phyloP scores from a whole-genome alignment of 306 rosid genomes.

The Trifolium repens region DNA sequence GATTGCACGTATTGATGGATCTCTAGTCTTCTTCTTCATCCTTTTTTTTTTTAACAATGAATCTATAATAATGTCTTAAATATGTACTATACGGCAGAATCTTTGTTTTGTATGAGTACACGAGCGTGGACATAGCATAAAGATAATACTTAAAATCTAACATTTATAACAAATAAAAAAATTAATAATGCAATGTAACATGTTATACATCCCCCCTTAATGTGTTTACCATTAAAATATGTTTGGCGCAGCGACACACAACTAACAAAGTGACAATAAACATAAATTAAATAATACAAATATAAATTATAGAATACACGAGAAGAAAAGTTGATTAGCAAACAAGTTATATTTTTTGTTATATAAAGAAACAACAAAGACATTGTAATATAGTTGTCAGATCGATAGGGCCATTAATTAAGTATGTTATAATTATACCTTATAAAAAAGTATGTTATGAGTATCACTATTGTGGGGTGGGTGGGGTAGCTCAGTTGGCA shows the following conservation, averaged over 20 bases:
- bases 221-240: neutral
- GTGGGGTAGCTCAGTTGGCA: too few species aligned
- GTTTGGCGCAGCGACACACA: neutral
- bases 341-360: too few species aligned
- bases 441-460: too few species aligned
- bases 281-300: neutral
- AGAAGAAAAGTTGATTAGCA: neutral
- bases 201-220: slow-evolving; percentile 16
- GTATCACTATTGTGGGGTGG: too few species aligned
- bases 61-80: too few species aligned
- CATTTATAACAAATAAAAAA: neutral
- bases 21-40: neutral
- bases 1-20: neutral
- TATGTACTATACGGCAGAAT: slow-evolving; percentile 31
- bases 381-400: too few species aligned
- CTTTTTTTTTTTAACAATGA: too few species aligned
- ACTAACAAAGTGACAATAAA: neutral
- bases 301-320: too few species aligned
- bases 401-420: too few species aligned
- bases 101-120: slow-evolving; percentile 41
- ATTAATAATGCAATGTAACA: slow-evolving; percentile 3
- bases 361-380: too few species aligned
- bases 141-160: slow-evolving; percentile 34
- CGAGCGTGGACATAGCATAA: slow-evolving; percentile 28
- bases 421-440: too few species aligned